Evolutionary conservation across 225 moss, liverwort and hornwort species (phyloP).

Genomic region (Neckera pumila): DNA sequence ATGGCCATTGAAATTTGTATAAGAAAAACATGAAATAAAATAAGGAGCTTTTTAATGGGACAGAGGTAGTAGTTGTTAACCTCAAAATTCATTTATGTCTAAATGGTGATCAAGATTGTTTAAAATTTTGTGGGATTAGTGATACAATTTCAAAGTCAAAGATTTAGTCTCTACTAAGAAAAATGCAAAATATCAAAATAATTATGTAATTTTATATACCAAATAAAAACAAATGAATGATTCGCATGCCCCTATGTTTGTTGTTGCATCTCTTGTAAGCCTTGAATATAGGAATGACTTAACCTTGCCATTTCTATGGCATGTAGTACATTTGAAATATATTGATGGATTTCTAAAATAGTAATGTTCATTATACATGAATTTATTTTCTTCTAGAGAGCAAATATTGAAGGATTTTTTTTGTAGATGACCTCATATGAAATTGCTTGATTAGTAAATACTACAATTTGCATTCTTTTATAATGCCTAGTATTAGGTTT

Average conservation of each 20-base stretch:
- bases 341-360: not conserved
- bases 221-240: not conserved
- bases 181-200: not conserved
- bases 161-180: not conserved
- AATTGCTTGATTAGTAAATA: not conserved
- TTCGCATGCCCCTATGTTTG: not conserved
- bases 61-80: not conserved
- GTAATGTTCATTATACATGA: not conserved
- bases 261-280: not conserved
- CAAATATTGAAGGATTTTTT: not conserved
- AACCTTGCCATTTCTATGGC: not conserved
- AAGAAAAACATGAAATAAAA: no score
- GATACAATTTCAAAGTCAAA: not conserved
- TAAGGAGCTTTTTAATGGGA: no score
- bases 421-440: not conserved
- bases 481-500: not conserved
- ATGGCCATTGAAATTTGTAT: no score
- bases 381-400: not conserved
- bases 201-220: not conserved
- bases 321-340: not conserved
- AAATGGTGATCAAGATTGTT: not conserved
- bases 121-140: not conserved
- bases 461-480: not conserved
- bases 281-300: not conserved
- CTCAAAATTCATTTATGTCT: not conserved